Conservation (phyloP, 2,329 filamentous ascomycete species). For the Nemania bipapillata region DNA sequence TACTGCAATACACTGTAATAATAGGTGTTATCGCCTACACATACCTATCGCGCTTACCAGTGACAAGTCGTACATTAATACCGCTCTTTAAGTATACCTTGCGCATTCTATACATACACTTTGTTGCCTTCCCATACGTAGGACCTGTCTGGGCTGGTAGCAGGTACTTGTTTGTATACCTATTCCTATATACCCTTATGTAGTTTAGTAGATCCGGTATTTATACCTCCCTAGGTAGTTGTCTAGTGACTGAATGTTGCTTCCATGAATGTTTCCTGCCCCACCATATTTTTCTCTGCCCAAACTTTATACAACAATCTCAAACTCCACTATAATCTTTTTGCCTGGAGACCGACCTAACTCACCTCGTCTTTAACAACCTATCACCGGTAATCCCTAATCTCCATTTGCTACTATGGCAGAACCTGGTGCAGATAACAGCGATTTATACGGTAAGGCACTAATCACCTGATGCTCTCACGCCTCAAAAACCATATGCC, state of each 20-base stretch:
- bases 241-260: neutral
- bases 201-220: neutral
- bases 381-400: slow-evolving; percentile 13
- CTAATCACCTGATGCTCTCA: neutral
- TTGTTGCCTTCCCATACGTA: too few species aligned
- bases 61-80: neutral
- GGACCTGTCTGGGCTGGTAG: too few species aligned
- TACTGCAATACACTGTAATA: too few species aligned
- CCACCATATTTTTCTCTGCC: slow-evolving; percentile 33
- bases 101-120: too few species aligned
- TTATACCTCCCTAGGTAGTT: neutral
- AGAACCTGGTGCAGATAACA: slow-evolving; percentile 42
- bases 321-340: slow-evolving; percentile 41
- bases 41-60: neutral
- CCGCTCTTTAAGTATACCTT: too few species aligned
- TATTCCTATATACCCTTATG: neutral
- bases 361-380: neutral
- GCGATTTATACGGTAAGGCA: slow-evolving; percentile 67
- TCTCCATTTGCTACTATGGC: slow-evolving; percentile 44
- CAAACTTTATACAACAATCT: slow-evolving; percentile 32
- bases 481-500: neutral
- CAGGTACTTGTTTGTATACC: too few species aligned
- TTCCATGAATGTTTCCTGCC: slow-evolving; percentile 18
- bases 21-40: neutral
- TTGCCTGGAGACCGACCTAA: slow-evolving; percentile 8